phyloP scores from a whole-genome alignment of 768 basidiomycete genomes.

The Tricholomella constricta region DNA sequence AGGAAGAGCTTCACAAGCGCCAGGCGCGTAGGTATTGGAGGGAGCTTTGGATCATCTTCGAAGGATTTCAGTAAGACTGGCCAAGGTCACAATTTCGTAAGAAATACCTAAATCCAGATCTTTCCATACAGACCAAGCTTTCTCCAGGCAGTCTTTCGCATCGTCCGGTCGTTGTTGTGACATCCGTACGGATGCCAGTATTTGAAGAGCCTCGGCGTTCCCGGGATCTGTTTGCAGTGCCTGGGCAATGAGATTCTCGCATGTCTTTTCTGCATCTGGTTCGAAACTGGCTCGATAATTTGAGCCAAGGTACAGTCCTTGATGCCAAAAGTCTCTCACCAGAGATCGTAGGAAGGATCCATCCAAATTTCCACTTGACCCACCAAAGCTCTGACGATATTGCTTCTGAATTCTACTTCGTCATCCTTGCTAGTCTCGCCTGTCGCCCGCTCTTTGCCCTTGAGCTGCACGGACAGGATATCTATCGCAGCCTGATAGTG shows the following conservation, averaged over 20 bases:
- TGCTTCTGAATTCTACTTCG: conserved; percentile 62
- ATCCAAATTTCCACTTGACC: conserved; percentile 97
- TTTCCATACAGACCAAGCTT: conserved; percentile 70
- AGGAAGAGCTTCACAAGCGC: conserved; percentile 80
- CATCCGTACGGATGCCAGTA: conserved; percentile 84
- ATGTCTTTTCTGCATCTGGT: conserved; percentile 77
- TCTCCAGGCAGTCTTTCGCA: conserved; percentile 67
- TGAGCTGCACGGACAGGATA: conserved; percentile 64
- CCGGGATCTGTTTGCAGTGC: conserved; percentile 74
- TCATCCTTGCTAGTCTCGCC: conserved; percentile 40
- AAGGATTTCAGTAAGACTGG: background rate
- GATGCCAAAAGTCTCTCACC: conserved; percentile 51
- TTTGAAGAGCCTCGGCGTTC: conserved; percentile 78
- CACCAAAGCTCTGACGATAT: conserved; percentile 76
- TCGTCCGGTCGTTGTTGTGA: conserved; percentile 86
- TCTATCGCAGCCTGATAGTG: conserved; percentile 84
- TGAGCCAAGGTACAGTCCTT: background rate
- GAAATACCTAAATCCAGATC: conserved; percentile 56
- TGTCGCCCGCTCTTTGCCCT: conserved; percentile 68
- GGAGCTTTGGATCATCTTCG: conserved; percentile 66
- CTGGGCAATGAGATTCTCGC: conserved; percentile 72
- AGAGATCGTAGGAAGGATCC: conserved; percentile 86
- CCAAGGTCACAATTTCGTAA: background rate
- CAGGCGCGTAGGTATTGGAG: conserved; percentile 72
- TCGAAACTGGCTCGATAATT: conserved; percentile 58